These are phyloP conservation scores for Pseudopithomyces chartarum DNA, from an alignment of 2,329 filamentous ascomycete genomes.

Conservation along the genomic window DNA sequence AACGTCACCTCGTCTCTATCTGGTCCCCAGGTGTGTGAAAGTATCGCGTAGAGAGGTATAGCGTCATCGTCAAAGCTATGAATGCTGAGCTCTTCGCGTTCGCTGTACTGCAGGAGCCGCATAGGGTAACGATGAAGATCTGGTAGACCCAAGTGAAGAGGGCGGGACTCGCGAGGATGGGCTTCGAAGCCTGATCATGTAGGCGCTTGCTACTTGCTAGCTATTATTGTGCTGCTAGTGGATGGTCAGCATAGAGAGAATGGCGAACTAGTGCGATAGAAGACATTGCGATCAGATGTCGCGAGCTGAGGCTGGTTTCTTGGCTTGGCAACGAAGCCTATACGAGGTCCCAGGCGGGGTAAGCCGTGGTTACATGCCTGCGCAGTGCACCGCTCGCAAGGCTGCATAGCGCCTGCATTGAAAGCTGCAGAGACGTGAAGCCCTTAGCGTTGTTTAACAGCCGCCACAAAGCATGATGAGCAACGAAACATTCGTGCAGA, in stretches of 20 bases:
- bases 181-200: background rate
- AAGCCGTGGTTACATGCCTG: too few species aligned
- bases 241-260: background rate
- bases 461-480: background rate
- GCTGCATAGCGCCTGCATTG: too few species aligned
- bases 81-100: background rate
- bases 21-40: background rate
- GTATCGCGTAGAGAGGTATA: background rate
- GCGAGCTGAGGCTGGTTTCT: background rate
- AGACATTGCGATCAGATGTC: too few species aligned
- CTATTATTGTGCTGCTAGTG: too few species aligned
- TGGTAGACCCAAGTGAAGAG: background rate
- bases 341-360: too few species aligned
- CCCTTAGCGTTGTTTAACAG: too few species aligned
- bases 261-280: background rate
- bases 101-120: background rate
- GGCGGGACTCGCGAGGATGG: background rate
- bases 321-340: too few species aligned
- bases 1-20: background rate
- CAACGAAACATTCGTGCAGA: background rate
- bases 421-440: too few species aligned
- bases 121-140: background rate
- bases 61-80: background rate
- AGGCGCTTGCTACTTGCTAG: background rate
- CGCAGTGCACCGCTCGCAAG: too few species aligned